phyloP scores from a whole-genome alignment of 805 yeast species.

The Spathaspora sp. region DNA sequence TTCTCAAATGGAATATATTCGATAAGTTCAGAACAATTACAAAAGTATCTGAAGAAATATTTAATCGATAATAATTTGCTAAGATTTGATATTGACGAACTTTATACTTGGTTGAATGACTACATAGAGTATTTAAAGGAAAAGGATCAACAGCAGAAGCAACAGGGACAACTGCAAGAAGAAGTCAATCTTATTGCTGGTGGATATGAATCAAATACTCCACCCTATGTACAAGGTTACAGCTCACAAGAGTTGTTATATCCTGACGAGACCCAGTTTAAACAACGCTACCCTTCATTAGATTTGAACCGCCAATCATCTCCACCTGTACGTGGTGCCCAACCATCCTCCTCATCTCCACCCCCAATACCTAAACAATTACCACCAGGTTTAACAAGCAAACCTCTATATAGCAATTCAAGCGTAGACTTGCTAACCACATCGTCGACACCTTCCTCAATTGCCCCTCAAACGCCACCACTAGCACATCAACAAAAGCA shows the following conservation, averaged over 20 bases:
- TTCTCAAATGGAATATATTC: constrained; percentile 16
- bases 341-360: neutral
- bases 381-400: neutral
- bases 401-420: neutral
- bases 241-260: neutral
- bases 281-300: neutral
- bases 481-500: neutral
- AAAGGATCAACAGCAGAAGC: constrained; percentile 16
- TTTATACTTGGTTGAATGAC: constrained; percentile 36
- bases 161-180: neutral
- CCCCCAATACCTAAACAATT: neutral
- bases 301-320: neutral
- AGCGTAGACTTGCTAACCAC: neutral
- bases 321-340: neutral
- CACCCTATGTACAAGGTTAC: neutral
- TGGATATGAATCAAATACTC: neutral
- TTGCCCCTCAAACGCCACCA: neutral
- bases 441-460: neutral
- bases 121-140: constrained; percentile 35
- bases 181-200: neutral
- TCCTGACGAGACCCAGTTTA: neutral
- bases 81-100: constrained; percentile 30
- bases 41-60: constrained; percentile 12
- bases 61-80: constrained; percentile 26
- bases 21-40: constrained; percentile 15